Evolutionary conservation across 208 protist species (phyloP).

Genomic region (Acanthamoeba triangularis): DNA sequence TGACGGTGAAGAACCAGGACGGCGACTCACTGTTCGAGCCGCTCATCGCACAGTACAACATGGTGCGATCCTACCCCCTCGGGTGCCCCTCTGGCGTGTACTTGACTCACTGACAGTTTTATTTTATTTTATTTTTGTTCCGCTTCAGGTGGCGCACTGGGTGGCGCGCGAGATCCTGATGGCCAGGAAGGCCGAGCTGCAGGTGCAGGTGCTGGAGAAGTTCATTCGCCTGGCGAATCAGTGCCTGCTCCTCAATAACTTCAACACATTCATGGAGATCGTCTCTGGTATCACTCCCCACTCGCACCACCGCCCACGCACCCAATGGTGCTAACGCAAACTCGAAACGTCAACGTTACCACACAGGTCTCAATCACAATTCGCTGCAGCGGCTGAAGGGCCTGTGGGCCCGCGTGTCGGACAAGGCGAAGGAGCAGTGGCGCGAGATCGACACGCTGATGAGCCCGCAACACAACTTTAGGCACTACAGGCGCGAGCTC

Average conservation of each 20-base stretch:
- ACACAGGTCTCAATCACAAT: conserved; percentile 56
- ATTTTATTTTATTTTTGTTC: too few relatives aligned
- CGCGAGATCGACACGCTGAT: conserved; percentile 43
- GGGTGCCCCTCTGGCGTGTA: neutral
- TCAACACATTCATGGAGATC: conserved; percentile 73
- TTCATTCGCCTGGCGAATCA: conserved; percentile 26
- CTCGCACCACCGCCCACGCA: neutral
- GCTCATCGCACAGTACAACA: conserved; percentile 43
- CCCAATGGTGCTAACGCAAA: neutral
- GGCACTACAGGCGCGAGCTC: conserved; percentile 43
- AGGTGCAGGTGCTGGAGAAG: conserved; percentile 58
- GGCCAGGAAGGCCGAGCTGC: neutral
- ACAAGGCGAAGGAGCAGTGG: neutral
- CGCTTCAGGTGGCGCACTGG: conserved; percentile 51
- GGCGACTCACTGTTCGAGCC: conserved; percentile 64
- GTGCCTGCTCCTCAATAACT: conserved; percentile 46
- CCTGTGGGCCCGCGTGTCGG: conserved; percentile 4
- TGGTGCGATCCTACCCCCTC: neutral
- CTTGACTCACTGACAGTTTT: neutral
- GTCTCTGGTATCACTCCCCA: neutral
- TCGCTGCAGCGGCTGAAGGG: conserved; percentile 50
- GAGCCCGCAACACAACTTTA: conserved; percentile 45
- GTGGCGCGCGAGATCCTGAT: conserved; percentile 37
- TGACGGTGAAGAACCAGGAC: neutral
- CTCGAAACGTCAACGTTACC: neutral